Evolutionary conservation across 495 filamentous ascomycete species (phyloP), one percentile per base, ranked within the genome.

Genomic region (Platismatia glauca): DNA sequence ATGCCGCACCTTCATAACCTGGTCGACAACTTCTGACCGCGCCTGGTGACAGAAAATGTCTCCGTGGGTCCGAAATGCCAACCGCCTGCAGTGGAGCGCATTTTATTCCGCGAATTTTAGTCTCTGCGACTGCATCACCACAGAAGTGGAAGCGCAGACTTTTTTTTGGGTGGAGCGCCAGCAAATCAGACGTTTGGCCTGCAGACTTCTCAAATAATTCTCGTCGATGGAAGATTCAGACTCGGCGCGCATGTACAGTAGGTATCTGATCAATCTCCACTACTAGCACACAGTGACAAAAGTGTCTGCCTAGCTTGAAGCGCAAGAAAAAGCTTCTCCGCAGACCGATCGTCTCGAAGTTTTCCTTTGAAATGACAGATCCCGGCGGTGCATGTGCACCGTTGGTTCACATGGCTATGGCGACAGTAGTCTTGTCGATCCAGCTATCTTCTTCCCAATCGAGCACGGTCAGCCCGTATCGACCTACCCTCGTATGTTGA

Each of bases 401-500:
- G 50, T 53, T 53, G 50, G 29, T 33, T 20, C 27, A 53, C 50
- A 53, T 53, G 50, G 27, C 29, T 33, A 20, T 33, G 29, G 50
- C 50, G 50, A 53, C 27, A 33, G 27, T 33, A 53, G 50, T 29
- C n/a, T 15, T 53, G 50, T 53, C 50, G 50, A 53, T 53, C 50
- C 27, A 53, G 50, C 50, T 20, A 53, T 53, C 50, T 20, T 53
- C 27, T 53, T 53, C 50, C 50, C 29, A 33, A 53, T 18, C 15
- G 4, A 33, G 50, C 29, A 33, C 29, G 12, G 16, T 53, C 15
- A 53, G 29, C 0, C 29, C 50, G 50, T 53, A 20, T 53, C 50
- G 50, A 53, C 50, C 29, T 53, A 53, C 50, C 50, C 16, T 53
- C 16, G 15, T n/a, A n/a, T n/a, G n/a, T n/a, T n/a, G 0, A 8